Base-by-base conservation (phyloP, 2,329 filamentous ascomycete genomes). In the Monascus ruber region DNA sequence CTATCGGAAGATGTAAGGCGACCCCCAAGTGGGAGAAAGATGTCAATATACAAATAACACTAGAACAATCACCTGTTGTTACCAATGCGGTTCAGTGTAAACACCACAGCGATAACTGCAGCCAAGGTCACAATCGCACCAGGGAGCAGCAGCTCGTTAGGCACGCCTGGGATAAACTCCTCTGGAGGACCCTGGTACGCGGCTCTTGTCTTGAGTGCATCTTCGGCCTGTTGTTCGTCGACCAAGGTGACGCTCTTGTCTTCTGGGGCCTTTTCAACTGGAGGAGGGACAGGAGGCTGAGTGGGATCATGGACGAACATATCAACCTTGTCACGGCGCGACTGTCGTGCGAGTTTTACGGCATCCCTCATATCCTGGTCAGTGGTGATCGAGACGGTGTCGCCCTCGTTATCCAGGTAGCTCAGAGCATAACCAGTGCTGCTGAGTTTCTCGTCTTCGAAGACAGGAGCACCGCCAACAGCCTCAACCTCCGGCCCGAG, bases 321-420 rank as follows among this genome's bases (percentile, higher is more conserved):
- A 54, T 98, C 91, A 17, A 98, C 91, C 72, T 98, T 98, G 51
- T 96, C 91, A 34, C 79, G 80, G 50, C 72, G 78, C 34, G 76
- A 74, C 42, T 83, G 79, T 43, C 85, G 81, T 4, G 89, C 85
- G 26, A 96, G 74, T 17, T 81, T 72, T 49, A 98, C 85, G 1
- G 91, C 87, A 63, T 98, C 91, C 2, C 91, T 66, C 33, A 98
- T 74, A 58, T 98, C 91, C 48, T 89, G 82, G 56, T 96, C 87
- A 0, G 89, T 94, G 7, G 91, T 98, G 59, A 98, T 94, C 32
- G 88, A 94, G 10, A 98, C 87, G 1, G 85, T 88, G 59, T 98
- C 91, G 41, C 91, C 89, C 58, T 98, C 91, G 52, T 96, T 89
- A 59, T 98, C 91, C 49, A 96, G 71, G 57, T 96, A 98, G 70